Percentiles rank a stretch among this genome's conserved stretches.
These are phyloP conservation scores for Leishmania amazonensis DNA, from an alignment of 208 protist species.

Conservation along the genomic window DNA sequence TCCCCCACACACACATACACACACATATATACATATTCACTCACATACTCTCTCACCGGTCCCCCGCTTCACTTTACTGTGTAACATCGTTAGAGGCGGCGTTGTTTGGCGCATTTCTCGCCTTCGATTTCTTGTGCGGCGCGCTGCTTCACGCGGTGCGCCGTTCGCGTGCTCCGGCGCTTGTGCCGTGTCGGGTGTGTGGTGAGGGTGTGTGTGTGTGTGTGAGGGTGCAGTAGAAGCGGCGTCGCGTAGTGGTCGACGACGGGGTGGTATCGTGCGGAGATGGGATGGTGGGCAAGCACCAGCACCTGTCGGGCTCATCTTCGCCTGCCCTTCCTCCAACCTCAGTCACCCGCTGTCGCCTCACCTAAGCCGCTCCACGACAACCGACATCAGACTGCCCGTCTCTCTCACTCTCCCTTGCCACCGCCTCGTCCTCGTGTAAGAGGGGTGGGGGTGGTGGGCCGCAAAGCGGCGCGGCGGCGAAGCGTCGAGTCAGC, in stretches of 20 bases:
- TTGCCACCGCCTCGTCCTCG: not conserved
- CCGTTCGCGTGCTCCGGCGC: not conserved
- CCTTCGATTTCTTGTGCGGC: not conserved
- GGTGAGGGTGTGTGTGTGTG: not conserved
- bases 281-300: not conserved
- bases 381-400: no score
- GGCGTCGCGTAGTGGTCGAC: not conserved
- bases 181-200: not conserved
- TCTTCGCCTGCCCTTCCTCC: not conserved
- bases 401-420: not conserved
- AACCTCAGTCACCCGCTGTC: no score
- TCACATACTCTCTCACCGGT: no score
- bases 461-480: not conserved
- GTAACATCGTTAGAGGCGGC: not conserved
- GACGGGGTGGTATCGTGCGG: not conserved
- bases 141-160: not conserved
- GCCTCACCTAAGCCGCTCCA: no score
- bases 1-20: no score
- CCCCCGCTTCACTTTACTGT: not conserved
- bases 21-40: no score
- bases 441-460: not conserved
- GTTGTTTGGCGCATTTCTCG: not conserved
- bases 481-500: not conserved
- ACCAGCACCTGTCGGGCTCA: not conserved
- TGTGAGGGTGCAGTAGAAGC: not conserved